Evolutionary conservation across 2,329 filamentous ascomycete genomes (phyloP).

Genomic region (Scopulariopsis brevicaulis): DNA sequence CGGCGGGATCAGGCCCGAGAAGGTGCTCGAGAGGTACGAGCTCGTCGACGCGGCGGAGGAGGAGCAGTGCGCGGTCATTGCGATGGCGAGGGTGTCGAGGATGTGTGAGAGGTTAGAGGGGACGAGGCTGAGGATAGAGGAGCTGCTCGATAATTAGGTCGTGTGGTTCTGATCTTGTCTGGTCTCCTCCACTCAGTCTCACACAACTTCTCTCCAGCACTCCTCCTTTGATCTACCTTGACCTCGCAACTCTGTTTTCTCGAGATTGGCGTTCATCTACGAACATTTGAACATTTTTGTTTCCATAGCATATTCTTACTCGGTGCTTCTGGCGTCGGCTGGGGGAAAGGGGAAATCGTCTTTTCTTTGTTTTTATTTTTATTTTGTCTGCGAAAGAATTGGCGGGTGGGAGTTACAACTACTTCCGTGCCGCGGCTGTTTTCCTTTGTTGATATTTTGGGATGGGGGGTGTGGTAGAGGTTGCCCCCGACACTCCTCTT

Average conservation of each 20-base stretch:
- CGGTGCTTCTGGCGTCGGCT: constrained; percentile 4
- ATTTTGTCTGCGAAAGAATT: neutral
- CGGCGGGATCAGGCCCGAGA: constrained; percentile 49
- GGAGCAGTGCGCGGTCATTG: constrained; percentile 27
- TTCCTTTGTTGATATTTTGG: neutral
- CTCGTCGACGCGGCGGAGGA: constrained; percentile 49
- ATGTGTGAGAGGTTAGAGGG: constrained; percentile 21
- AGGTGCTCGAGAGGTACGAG: constrained; percentile 50
- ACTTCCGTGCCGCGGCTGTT: neutral
- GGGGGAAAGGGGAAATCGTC: no score
- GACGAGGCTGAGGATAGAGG: constrained; percentile 7
- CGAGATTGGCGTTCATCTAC: constrained; percentile 6
- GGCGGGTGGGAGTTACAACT: neutral
- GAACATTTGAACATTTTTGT: neutral
- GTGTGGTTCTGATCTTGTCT: neutral
- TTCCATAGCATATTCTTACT: neutral
- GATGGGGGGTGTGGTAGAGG: neutral
- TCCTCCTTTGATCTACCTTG: neutral
- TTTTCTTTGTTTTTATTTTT: neutral
- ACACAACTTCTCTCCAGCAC: neutral
- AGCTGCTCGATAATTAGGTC: neutral
- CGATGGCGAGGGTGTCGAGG: constrained; percentile 37
- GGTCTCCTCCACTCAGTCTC: neutral
- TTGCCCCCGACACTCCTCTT: neutral
- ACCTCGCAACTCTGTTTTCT: neutral